Evolutionary conservation across 768 basidiomycete genomes (phyloP).

Genomic region (Mycena rebaudengoi): DNA sequence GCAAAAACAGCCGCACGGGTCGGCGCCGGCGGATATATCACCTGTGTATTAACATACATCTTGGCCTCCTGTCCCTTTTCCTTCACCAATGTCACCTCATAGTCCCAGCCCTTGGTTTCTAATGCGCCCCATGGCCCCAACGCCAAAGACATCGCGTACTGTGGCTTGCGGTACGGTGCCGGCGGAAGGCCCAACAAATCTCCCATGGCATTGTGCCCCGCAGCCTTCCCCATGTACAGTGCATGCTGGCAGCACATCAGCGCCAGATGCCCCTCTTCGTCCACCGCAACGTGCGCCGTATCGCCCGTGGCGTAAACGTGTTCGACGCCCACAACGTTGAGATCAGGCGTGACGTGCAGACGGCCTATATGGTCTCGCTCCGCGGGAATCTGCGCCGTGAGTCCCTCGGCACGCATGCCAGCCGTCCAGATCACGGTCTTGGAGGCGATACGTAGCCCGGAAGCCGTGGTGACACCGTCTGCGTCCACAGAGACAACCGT

Average conservation of each 20-base stretch:
- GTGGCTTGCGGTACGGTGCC: slow-evolving; percentile 16
- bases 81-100: neutral
- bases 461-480: slow-evolving; percentile 20
- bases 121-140: slow-evolving; percentile 26
- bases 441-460: slow-evolving; percentile 22
- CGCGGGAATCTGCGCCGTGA: slow-evolving; percentile 25
- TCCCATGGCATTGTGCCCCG: slow-evolving; percentile 27
- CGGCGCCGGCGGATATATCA: slow-evolving; percentile 26
- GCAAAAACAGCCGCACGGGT: slow-evolving; percentile 13
- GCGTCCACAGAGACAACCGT: slow-evolving; percentile 22
- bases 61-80: slow-evolving; percentile 22
- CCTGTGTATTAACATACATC: slow-evolving; percentile 21
- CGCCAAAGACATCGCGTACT: slow-evolving; percentile 25
- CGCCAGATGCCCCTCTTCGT: slow-evolving; percentile 24
- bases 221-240: slow-evolving; percentile 22
- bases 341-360: slow-evolving; percentile 15
- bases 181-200: slow-evolving; percentile 21
- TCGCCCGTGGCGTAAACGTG: slow-evolving; percentile 27
- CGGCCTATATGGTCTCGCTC: slow-evolving; percentile 24
- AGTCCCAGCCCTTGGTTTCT: slow-evolving; percentile 26
- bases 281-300: slow-evolving; percentile 15
- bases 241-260: slow-evolving; percentile 29
- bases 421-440: slow-evolving; percentile 31
- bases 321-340: slow-evolving; percentile 20
- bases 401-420: slow-evolving; percentile 23